Conservation (phyloP, 345 rosid species). For the Carallia brachiata region DNA sequence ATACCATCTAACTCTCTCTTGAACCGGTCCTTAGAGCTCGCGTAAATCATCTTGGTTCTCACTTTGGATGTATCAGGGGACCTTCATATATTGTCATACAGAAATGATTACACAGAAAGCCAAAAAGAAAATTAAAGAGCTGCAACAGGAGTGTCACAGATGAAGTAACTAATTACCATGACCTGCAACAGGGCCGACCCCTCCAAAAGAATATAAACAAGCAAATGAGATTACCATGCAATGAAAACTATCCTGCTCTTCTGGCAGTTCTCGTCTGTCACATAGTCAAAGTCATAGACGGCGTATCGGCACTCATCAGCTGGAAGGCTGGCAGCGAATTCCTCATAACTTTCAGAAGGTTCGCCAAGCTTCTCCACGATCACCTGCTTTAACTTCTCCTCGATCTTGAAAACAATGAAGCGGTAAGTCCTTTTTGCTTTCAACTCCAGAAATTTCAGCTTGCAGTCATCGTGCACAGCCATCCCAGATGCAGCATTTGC, state of each 20-base stretch:
- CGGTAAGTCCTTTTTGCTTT: constrained; percentile 66
- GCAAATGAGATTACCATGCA: constrained; percentile 43
- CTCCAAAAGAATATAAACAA: not conserved
- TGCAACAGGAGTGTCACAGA: not conserved
- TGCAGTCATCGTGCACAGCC: constrained; percentile 77
- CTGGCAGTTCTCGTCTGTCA: constrained; percentile 64
- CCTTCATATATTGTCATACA: constrained; percentile 31
- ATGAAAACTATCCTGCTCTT: constrained; percentile 66
- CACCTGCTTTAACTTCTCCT: constrained; percentile 67
- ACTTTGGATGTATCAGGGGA: constrained; percentile 57
- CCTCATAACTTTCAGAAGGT: constrained; percentile 53
- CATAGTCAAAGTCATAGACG: constrained; percentile 60
- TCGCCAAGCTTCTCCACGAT: constrained; percentile 64
- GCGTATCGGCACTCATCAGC: constrained; percentile 71
- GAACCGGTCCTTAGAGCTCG: constrained; percentile 69
- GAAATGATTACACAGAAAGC: not conserved
- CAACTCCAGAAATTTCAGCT: constrained; percentile 59
- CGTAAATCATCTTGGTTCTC: constrained; percentile 76
- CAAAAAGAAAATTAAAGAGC: not conserved
- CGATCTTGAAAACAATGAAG: constrained; percentile 61
- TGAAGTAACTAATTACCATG: constrained; percentile 36
- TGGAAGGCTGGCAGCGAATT: constrained; percentile 56
- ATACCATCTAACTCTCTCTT: constrained; percentile 66
- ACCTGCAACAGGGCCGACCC: not conserved
- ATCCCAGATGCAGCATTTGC: constrained; percentile 69